Evolutionary conservation across 2,329 filamentous ascomycete genomes (phyloP).

Genomic region (Paracoccidioides brasiliensis): DNA sequence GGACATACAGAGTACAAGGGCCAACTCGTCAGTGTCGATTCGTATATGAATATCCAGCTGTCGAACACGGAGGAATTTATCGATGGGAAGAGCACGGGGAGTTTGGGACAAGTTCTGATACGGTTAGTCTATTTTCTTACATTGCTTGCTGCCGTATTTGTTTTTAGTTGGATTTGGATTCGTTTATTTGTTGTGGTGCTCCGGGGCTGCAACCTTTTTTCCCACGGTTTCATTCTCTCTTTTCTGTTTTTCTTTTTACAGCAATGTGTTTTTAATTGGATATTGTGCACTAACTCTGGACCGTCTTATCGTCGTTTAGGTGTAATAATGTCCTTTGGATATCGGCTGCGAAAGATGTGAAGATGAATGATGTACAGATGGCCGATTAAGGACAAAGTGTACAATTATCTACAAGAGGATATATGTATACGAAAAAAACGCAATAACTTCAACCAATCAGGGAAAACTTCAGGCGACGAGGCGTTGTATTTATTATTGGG

Average conservation of each 20-base stretch:
- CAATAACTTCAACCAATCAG: not conserved
- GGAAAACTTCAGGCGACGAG: not conserved
- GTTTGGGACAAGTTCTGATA: slow-evolving; percentile 82
- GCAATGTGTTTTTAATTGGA: not conserved
- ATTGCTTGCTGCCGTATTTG: not conserved
- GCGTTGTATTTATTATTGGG: not conserved
- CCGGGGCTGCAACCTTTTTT: not conserved
- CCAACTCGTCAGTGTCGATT: slow-evolving; percentile 80
- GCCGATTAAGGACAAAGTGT: slow-evolving; percentile 3
- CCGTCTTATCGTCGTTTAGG: slow-evolving; percentile 30
- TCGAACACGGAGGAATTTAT: slow-evolving; percentile 85
- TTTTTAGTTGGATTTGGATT: not conserved
- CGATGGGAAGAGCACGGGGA: slow-evolving; percentile 70
- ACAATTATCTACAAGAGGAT: not conserved
- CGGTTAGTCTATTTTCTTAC: slow-evolving; percentile 41
- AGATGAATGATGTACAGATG: slow-evolving; percentile 33
- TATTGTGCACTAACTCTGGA: slow-evolving; percentile 1
- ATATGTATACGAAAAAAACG: not conserved
- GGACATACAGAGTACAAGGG: slow-evolving; percentile 96
- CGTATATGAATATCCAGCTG: slow-evolving; percentile 98
- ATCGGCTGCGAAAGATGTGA: slow-evolving; percentile 41
- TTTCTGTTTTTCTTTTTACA: not conserved
- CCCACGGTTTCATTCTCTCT: not conserved
- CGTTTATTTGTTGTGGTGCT: not conserved
- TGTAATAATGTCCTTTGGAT: slow-evolving; percentile 99